Base-by-base conservation (phyloP, 1,284 basidiomycete genomes). In the Limonomyces culmigenus region DNA sequence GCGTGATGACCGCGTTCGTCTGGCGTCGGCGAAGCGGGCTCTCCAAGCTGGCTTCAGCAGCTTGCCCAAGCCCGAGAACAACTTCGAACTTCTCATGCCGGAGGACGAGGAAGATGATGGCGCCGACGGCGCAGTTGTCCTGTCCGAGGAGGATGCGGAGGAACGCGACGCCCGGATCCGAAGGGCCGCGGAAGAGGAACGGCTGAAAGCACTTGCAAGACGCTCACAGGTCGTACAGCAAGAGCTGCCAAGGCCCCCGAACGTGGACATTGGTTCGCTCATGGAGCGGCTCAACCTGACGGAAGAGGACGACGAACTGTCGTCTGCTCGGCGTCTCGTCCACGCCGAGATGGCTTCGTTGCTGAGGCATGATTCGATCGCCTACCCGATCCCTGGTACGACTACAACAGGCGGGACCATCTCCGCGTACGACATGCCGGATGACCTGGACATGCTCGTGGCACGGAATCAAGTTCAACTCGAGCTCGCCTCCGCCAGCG, bases 31-130 rank as follows among this genome's bases (percentile, higher is more conserved):
- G 10, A 81, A 83, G 50, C 68, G 74, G 31, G 73, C 80, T 2
- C 66, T 97, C 36, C 69, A 79, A 46, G 70, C 76, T 14, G 85
- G 84, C 1, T 95, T 99, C 54, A 70, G 69, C 51, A 76, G 60
- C 42, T 63, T 99, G 13, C 95, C 95, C 0, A 78, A 76, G 44
- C 92, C 95, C 0, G 89, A 96, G 60, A 98, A 98, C 54, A 93
- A 98, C 56, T 98, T 97, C 49, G 92, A 98, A 56, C 62, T 99
- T 31, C 71, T 93, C 17, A 76, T 96, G 3, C 88, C 88, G 3
- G 86, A 89, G 44, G 88, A 89, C 40, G 70, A 67, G 12, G 72
- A 68, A 8, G 72, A 72, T 2, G 70, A 59, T 2, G 60, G 57
- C 6, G 59, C 56, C 16, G 58, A 53, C n/a, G 62, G 53, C 16